These are phyloP conservation scores for Aspergillus intermedius DNA, from an alignment of 2,329 filamentous ascomycete genomes.

Conservation along the genomic window DNA sequence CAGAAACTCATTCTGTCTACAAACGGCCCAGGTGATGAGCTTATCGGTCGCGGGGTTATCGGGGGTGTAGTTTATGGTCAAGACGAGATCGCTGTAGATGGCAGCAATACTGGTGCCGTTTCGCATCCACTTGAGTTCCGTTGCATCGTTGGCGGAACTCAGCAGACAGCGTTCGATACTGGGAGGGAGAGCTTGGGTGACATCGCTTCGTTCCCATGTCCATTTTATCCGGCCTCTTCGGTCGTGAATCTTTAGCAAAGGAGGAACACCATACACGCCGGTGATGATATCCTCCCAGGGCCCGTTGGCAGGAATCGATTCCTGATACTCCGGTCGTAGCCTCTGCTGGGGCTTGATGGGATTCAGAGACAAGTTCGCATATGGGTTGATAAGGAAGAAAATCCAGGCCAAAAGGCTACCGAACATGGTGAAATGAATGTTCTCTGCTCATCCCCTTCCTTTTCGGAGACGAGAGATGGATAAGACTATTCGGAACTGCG, in stretches of 20 bases:
- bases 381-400: constrained; percentile 10
- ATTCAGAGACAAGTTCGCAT: constrained; percentile 10
- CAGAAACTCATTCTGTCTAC: constrained; percentile 14
- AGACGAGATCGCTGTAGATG: constrained; percentile 15
- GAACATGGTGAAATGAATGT: constrained; percentile 6
- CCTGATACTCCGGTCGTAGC: constrained; percentile 10
- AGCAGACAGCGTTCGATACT: constrained; percentile 12
- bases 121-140: constrained; percentile 19
- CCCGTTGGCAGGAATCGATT: not conserved
- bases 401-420: constrained; percentile 12
- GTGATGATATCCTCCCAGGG: constrained; percentile 17
- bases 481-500: too few species aligned
- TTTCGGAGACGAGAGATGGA: too few species aligned
- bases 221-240: constrained; percentile 12
- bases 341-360: constrained; percentile 16
- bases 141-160: constrained; percentile 17
- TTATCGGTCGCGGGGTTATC: constrained; percentile 16
- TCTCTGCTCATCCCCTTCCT: too few species aligned
- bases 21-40: constrained; percentile 17
- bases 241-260: constrained; percentile 16
- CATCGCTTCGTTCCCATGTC: constrained; percentile 16
- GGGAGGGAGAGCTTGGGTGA: constrained; percentile 12
- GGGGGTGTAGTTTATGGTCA: constrained; percentile 19
- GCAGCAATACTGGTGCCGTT: constrained; percentile 15
- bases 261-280: constrained; percentile 12